Conservation (phyloP, 306 rosid species). For the Cyclanthera cordifolia region DNA sequence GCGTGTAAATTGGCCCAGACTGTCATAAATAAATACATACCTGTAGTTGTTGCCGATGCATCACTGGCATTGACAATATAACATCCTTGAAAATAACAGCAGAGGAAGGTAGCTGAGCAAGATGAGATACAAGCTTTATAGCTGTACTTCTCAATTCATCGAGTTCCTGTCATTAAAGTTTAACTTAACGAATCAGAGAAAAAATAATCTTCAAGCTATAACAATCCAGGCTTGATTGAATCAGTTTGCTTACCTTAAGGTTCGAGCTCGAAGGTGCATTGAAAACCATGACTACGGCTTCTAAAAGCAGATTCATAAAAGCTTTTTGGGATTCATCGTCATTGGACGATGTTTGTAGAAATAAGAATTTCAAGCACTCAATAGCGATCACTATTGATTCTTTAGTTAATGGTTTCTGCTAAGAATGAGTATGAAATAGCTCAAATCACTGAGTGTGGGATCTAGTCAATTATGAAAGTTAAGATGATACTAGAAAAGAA, state of each 20-base stretch:
- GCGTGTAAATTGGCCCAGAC: too few relatives aligned
- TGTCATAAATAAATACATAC: too few relatives aligned
- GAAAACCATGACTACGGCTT: constrained; percentile 61
- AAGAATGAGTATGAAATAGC: neutral
- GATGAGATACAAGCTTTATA: constrained; percentile 71
- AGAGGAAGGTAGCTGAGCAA: constrained; percentile 84
- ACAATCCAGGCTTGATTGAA: neutral
- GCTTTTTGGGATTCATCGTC: constrained; percentile 48
- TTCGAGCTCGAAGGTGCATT: constrained; percentile 42
- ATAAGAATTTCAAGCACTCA: constrained; percentile 74
- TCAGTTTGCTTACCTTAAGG: constrained; percentile 40
- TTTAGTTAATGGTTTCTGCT: constrained; percentile 59
- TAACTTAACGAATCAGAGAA: neutral
- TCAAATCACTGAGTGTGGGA: neutral
- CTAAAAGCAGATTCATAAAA: constrained; percentile 58
- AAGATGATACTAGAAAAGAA: too few relatives aligned
- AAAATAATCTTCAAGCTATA: neutral
- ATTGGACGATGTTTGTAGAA: constrained; percentile 60
- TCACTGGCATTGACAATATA: constrained; percentile 72
- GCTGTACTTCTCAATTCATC: constrained; percentile 58
- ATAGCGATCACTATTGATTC: constrained; percentile 50
- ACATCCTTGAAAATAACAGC: constrained; percentile 77
- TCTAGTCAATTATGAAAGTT: neutral
- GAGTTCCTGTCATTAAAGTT: constrained; percentile 50
- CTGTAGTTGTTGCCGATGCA: constrained; percentile 88